Percentiles rank a stretch among this genome's conserved stretches.
These are phyloP conservation scores for Beauveria brongniartii DNA, from an alignment of 2,329 filamentous ascomycete genomes.

Conservation along the genomic window DNA sequence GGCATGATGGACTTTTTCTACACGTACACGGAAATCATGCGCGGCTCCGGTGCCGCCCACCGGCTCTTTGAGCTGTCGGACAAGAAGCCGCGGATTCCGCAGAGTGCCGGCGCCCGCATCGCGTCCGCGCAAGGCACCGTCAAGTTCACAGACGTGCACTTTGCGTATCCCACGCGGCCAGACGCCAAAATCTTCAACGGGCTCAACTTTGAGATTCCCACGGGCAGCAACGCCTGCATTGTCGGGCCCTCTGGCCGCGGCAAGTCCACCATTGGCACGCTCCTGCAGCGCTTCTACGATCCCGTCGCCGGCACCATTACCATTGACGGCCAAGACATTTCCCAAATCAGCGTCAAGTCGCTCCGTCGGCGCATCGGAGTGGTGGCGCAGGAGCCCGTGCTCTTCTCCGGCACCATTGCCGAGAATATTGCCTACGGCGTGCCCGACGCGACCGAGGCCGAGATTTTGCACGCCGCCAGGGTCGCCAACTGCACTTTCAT, in stretches of 20 bases:
- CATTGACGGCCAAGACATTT: slow-evolving; percentile 78
- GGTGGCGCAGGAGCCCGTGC: slow-evolving; percentile 89
- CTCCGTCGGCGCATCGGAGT: slow-evolving; percentile 86
- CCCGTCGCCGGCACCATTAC: slow-evolving; percentile 69
- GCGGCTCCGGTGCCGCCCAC: slow-evolving; percentile 89
- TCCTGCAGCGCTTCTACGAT: slow-evolving; percentile 85
- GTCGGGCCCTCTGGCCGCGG: slow-evolving; percentile 94
- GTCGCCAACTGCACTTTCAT: slow-evolving; percentile 97
- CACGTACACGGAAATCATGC: slow-evolving; percentile 98
- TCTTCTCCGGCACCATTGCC: slow-evolving; percentile 78
- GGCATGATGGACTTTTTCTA: slow-evolving; percentile 89
- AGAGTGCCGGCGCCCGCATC: slow-evolving; percentile 73
- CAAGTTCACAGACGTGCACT: slow-evolving; percentile 75
- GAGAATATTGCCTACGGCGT: slow-evolving; percentile 90
- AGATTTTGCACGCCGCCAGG: slow-evolving; percentile 78
- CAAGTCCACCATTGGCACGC: slow-evolving; percentile 87
- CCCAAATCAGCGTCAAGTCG: slow-evolving; percentile 85
- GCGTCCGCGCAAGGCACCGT: slow-evolving; percentile 80
- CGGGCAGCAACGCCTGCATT: slow-evolving; percentile 90
- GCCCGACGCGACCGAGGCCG: slow-evolving; percentile 65
- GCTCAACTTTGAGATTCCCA: slow-evolving; percentile 82
- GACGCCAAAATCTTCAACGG: slow-evolving; percentile 87
- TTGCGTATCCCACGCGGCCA: slow-evolving; percentile 89
- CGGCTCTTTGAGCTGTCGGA: slow-evolving; percentile 94
- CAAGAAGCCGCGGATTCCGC: slow-evolving; percentile 71